Conservation (phyloP, 2,329 filamentous ascomycete species). For the Fusarium sacchari region DNA sequence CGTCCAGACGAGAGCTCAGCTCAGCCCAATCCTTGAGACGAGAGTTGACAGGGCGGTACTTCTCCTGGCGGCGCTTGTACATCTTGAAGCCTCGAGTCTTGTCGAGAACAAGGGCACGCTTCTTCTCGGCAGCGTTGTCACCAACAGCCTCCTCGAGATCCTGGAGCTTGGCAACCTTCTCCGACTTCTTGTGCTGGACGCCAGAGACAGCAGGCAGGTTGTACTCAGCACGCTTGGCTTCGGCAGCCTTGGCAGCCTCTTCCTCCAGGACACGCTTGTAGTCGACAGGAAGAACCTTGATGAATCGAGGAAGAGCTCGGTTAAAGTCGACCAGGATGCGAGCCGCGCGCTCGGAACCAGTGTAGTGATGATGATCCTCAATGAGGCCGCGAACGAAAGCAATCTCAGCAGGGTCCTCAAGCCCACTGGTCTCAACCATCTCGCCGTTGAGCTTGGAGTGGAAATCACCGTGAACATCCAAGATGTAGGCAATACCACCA, state of each 20-base stretch:
- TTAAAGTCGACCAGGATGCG: slow-evolving; percentile 96
- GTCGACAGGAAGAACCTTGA: slow-evolving; percentile 93
- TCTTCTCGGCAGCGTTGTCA: slow-evolving; percentile 87
- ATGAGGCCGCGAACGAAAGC: slow-evolving; percentile 90
- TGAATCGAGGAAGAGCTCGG: slow-evolving; percentile 86
- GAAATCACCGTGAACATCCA: slow-evolving; percentile 91
- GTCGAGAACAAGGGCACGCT: slow-evolving; percentile 90
- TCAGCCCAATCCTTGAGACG: slow-evolving; percentile 94
- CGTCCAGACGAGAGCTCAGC: slow-evolving; percentile 84
- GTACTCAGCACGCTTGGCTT: slow-evolving; percentile 86
- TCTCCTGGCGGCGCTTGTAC: slow-evolving; percentile 91
- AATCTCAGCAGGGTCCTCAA: slow-evolving; percentile 89
- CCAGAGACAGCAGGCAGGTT: slow-evolving; percentile 81
- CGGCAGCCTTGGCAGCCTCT: slow-evolving; percentile 84
- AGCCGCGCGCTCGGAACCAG: slow-evolving; percentile 92
- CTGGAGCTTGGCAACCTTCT: slow-evolving; percentile 75
- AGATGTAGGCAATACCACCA: slow-evolving; percentile 93
- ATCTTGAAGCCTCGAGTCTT: slow-evolving; percentile 99
- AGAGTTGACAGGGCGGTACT: slow-evolving; percentile 86
- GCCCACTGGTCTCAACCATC: slow-evolving; percentile 89
- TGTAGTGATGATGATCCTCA: slow-evolving; percentile 98
- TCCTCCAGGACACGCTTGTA: slow-evolving; percentile 94
- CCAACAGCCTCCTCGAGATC: slow-evolving; percentile 94
- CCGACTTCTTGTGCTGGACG: slow-evolving; percentile 67
- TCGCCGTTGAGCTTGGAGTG: slow-evolving; percentile 93